A percentile compares a stretch with the other conserved stretches of the same genome.
Conservation (phyloP, 2,329 filamentous ascomycete genomes). For the Curvularia hawaiiensis region DNA sequence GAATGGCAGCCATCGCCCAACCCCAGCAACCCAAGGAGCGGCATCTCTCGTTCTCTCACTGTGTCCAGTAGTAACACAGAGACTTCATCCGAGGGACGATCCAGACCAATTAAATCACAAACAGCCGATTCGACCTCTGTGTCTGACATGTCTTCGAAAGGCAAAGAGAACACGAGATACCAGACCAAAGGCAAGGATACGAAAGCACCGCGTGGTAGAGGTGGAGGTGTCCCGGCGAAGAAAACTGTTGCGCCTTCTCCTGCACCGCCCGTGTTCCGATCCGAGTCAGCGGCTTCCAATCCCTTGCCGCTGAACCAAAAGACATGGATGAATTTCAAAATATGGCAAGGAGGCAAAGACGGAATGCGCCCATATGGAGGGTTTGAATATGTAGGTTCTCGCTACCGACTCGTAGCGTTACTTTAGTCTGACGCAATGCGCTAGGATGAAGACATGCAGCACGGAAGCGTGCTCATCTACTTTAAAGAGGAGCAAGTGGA, state of each 20-base stretch:
- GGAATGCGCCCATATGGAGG: slow-evolving; percentile 43
- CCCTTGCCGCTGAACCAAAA: slow-evolving; percentile 28
- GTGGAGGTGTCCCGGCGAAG: slow-evolving; percentile 48
- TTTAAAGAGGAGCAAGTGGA: slow-evolving; percentile 48
- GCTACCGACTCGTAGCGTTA: background rate
- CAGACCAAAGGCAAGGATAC: slow-evolving; percentile 47
- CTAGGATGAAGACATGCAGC: slow-evolving; percentile 48
- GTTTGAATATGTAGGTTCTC: slow-evolving; percentile 43
- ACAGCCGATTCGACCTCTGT: slow-evolving; percentile 30
- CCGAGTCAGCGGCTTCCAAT: slow-evolving; percentile 32
- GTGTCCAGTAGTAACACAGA: slow-evolving; percentile 38
- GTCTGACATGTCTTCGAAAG: slow-evolving; percentile 36
- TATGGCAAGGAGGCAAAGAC: slow-evolving; percentile 43
- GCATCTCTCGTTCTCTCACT: slow-evolving; percentile 35
- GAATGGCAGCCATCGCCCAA: slow-evolving; percentile 36
- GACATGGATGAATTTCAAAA: slow-evolving; percentile 44
- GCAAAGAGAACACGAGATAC: slow-evolving; percentile 43
- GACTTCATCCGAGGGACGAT: slow-evolving; percentile 26
- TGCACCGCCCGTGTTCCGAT: slow-evolving; percentile 24
- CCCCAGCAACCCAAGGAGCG: slow-evolving; percentile 22
- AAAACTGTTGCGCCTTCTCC: slow-evolving; percentile 23
- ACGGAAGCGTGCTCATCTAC: slow-evolving; percentile 46
- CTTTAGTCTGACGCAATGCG: background rate
- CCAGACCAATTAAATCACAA: slow-evolving; percentile 28
- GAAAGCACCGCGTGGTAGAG: slow-evolving; percentile 45